Conservation (phyloP, 2,329 filamentous ascomycete species). For the Grosmannia serpens region DNA sequence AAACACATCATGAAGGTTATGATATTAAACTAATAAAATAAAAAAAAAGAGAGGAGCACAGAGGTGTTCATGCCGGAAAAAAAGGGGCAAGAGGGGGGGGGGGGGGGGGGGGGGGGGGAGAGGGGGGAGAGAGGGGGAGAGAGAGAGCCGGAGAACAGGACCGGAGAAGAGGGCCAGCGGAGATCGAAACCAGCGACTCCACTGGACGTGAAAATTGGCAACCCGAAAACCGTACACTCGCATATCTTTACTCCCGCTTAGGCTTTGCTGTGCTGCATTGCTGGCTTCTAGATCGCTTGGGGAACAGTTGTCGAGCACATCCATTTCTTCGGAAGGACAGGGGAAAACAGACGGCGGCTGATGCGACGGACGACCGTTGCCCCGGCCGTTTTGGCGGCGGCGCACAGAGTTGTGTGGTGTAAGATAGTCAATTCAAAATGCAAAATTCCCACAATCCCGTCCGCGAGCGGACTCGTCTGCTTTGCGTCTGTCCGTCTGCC, state of each 20-base stretch:
- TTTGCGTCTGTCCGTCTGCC: neutral
- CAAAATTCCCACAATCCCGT: neutral
- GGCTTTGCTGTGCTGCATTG: neutral
- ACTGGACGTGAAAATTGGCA: neutral
- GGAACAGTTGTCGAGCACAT: neutral
- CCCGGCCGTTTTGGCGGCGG: neutral
- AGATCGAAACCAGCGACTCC: neutral
- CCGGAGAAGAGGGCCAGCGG: neutral
- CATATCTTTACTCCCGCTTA: neutral
- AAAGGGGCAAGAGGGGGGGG: too few species aligned
- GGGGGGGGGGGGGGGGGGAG: neutral
- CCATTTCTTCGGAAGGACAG: neutral
- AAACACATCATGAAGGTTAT: too few species aligned
- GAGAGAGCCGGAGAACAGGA: too few species aligned
- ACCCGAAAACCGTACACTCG: neutral
- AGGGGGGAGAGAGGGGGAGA: too few species aligned
- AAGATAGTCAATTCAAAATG: neutral
- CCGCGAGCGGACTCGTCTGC: neutral
- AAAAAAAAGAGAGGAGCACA: too few species aligned
- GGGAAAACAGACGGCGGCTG: neutral
- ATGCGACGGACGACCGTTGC: neutral
- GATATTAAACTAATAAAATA: too few species aligned
- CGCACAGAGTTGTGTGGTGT: neutral
- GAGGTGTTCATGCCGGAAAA: too few species aligned
- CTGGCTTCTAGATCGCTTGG: neutral